Conservation (phyloP, 1,284 basidiomycete genomes). For the Phlebopus sp. region DNA sequence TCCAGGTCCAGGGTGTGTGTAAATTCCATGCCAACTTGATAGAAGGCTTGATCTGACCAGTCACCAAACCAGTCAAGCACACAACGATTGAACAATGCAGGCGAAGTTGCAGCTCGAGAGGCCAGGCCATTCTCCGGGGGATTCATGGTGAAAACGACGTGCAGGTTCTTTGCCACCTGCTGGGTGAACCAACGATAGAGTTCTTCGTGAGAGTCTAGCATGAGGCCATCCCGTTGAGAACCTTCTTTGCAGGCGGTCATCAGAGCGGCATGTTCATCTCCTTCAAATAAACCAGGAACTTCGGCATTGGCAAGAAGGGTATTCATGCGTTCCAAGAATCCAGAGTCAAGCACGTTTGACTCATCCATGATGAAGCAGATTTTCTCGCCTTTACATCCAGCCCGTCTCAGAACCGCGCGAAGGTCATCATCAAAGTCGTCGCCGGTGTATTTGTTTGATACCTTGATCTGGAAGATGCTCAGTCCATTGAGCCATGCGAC, state of each 20-base stretch:
- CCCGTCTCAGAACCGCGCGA: conserved; percentile 86
- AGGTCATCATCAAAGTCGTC: conserved; percentile 99
- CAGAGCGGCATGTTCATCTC: conserved; percentile 93
- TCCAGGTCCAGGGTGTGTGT: conserved; percentile 91
- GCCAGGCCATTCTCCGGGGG: conserved; percentile 95
- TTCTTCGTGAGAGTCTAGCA: conserved; percentile 98
- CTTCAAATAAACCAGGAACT: conserved; percentile 97
- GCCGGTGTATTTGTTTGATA: conserved; percentile 97
- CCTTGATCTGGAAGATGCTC: conserved; percentile 98
- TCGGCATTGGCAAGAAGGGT: conserved; percentile 99
- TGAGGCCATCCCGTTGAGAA: conserved; percentile 93
- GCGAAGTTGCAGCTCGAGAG: conserved; percentile 94
- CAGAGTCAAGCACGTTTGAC: conserved; percentile 97
- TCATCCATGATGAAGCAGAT: conserved; percentile 99
- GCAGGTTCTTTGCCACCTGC: conserved; percentile 94
- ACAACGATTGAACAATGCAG: conserved; percentile 97
- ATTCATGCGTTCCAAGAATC: conserved; percentile 99
- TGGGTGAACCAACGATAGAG: conserved; percentile 97
- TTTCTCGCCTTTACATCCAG: conserved; percentile 98
- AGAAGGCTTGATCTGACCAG: conserved; percentile 97
- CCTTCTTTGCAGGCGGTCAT: conserved; percentile 99
- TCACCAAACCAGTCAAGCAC: conserved; percentile 98
- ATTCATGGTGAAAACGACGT: conserved; percentile 99
- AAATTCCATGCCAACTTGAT: conserved; percentile 95
- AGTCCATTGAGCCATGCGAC: conserved; percentile 99